These are phyloP conservation scores for Exophiala alcalophila DNA, from an alignment of 2,329 filamentous ascomycete genomes.

Conservation along the genomic window DNA sequence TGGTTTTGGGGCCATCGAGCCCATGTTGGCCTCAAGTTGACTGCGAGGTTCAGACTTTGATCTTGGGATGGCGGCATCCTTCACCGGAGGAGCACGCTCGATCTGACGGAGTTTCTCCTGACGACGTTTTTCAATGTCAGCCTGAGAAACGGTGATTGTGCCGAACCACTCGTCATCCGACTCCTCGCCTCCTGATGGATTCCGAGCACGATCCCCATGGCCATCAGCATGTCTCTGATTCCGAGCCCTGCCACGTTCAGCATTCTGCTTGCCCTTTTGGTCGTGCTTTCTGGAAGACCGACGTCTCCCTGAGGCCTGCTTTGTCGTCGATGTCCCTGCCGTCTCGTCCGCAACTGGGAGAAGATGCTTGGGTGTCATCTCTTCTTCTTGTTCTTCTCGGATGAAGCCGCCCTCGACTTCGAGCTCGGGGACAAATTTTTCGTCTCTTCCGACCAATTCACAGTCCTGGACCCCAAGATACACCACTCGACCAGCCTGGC, in stretches of 20 bases:
- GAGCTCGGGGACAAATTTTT: conserved; percentile 1
- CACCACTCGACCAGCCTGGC: conserved; percentile 26
- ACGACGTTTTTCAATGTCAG: conserved; percentile 16
- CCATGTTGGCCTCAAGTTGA: no score
- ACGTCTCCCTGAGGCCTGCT: no score
- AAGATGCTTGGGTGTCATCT: conserved; percentile 1
- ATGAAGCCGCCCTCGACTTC: conserved; percentile 20
- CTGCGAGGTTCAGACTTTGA: no score
- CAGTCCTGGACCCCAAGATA: conserved; percentile 32
- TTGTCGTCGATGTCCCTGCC: neutral
- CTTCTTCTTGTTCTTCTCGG: conserved; percentile 8
- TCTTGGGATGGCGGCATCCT: no score
- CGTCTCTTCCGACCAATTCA: conserved; percentile 15
- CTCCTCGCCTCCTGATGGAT: conserved; percentile 2
- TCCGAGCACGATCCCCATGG: no score
- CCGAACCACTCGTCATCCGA: conserved; percentile 24
- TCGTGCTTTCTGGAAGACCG: no score
- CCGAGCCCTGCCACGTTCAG: no score
- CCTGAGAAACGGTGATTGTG: conserved; percentile 14
- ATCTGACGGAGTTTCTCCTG: conserved; percentile 19
- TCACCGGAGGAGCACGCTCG: neutral
- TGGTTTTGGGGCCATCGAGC: no score
- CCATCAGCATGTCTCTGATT: no score
- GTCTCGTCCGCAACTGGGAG: neutral
- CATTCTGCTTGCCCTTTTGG: no score